phyloP scores from a whole-genome alignment of 495 filamentous ascomycete genomes.

The Penicillium malachiteum region DNA sequence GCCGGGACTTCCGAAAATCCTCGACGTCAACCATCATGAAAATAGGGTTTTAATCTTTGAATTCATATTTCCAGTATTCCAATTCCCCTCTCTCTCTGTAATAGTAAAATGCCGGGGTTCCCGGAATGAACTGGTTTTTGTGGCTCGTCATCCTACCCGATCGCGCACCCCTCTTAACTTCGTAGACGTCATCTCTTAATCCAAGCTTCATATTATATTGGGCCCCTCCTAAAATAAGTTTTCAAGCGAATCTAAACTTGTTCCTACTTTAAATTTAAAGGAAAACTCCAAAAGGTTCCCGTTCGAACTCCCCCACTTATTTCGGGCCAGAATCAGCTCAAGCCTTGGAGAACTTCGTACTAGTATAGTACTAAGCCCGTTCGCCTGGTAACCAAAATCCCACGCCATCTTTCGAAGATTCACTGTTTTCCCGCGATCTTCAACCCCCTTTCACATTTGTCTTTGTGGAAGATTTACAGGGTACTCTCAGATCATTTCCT shows the following conservation, averaged over 20 bases:
- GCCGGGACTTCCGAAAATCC: constrained; percentile 17
- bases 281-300: too few species aligned
- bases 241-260: not conserved
- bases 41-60: constrained; percentile 11
- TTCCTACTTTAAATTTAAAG: not conserved
- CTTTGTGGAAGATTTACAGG: too few species aligned
- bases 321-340: not conserved
- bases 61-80: not conserved
- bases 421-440: not conserved
- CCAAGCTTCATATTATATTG: constrained; percentile 6
- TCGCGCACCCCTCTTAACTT: constrained; percentile 9
- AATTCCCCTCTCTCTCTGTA: constrained; percentile 6
- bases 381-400: constrained; percentile 28
- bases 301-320: too few species aligned
- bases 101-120: constrained; percentile 9
- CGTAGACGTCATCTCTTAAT: constrained; percentile 27
- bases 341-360: not conserved
- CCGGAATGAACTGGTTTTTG: constrained; percentile 11
- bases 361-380: constrained; percentile 10
- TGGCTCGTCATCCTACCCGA: constrained; percentile 19
- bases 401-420: constrained; percentile 6
- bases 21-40: constrained; percentile 24
- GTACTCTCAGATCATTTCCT: too few species aligned
- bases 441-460: not conserved
- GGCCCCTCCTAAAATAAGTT: not conserved